These are phyloP conservation scores for Tylopilus intermedius DNA, from an alignment of 768 basidiomycete species.

Conservation along the genomic window DNA sequence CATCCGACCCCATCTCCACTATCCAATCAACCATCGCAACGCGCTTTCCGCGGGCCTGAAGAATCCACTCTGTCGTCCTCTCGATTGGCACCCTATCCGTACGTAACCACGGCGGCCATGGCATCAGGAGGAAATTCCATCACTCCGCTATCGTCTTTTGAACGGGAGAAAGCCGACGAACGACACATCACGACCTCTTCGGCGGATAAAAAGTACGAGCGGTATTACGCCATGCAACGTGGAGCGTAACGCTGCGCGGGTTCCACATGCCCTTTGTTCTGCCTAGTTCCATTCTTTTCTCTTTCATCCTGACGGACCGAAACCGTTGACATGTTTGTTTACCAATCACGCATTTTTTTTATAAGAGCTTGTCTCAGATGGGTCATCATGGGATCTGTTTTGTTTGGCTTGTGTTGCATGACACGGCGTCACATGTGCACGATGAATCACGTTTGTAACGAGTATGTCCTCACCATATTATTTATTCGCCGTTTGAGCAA, in stretches of 20 bases:
- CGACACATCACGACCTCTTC: slow-evolving; percentile 45
- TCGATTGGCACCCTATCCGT: slow-evolving; percentile 29
- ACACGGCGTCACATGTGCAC: slow-evolving; percentile 3
- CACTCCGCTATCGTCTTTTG: slow-evolving; percentile 41
- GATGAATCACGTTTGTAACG: slow-evolving; percentile 1
- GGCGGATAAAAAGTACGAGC: slow-evolving; percentile 31
- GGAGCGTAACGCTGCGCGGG: slow-evolving; percentile 6
- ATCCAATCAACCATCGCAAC: slow-evolving; percentile 25
- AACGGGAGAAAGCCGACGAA: slow-evolving; percentile 53
- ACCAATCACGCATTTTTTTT: slow-evolving; percentile 2
- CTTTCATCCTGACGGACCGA: not conserved
- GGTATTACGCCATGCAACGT: slow-evolving; percentile 25
- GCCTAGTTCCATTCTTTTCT: not conserved
- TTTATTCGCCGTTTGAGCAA: slow-evolving; percentile 11
- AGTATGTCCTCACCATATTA: slow-evolving; percentile 4
- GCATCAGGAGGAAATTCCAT: slow-evolving; percentile 28
- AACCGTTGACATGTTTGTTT: slow-evolving; percentile 7
- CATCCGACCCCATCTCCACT: slow-evolving; percentile 44
- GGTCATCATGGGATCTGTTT: not conserved
- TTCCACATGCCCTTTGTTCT: not conserved
- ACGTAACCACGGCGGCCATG: slow-evolving; percentile 38
- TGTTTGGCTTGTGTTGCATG: slow-evolving; percentile 6
- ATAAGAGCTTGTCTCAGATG: not conserved
- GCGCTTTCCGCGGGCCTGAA: slow-evolving; percentile 35
- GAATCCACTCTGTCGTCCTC: slow-evolving; percentile 36